Percentiles rank a stretch among this genome's conserved stretches.
phyloP scores from a whole-genome alignment of 345 rosid genomes.

The Melaleuca alternifolia region DNA sequence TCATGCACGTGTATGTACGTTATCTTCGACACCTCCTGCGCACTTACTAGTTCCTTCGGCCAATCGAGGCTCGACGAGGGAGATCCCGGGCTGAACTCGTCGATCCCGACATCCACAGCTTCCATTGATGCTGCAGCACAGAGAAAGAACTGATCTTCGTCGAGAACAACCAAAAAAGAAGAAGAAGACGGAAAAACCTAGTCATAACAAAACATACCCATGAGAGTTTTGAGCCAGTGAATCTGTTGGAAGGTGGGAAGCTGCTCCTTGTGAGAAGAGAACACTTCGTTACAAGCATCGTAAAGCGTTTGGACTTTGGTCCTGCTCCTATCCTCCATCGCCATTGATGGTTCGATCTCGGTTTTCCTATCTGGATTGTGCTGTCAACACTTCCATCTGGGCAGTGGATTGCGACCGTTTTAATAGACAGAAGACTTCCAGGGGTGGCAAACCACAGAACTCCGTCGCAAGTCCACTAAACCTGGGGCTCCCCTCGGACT shows the following conservation, averaged over 20 bases:
- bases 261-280: conserved; percentile 6
- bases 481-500: background rate
- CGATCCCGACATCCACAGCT: conserved; percentile 33
- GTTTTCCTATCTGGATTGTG: background rate
- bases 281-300: conserved; percentile 18
- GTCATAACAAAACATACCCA: conserved; percentile 1
- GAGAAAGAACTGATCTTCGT: background rate
- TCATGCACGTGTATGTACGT: conserved; percentile 37
- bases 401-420: background rate
- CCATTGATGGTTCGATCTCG: background rate
- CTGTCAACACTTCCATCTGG: background rate
- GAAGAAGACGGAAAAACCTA: background rate
- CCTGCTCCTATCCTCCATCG: conserved; percentile 2
- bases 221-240: conserved; percentile 21
- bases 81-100: conserved; percentile 9
- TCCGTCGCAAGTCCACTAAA: background rate
- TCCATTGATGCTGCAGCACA: conserved; percentile 15
- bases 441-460: background rate
- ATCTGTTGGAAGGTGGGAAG: conserved; percentile 24
- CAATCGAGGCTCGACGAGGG: conserved; percentile 3
- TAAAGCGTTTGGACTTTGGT: conserved; percentile 23
- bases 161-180: background rate
- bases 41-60: conserved; percentile 8
- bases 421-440: background rate
- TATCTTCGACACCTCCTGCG: conserved; percentile 16